Evolutionary conservation across 805 yeast genomes (phyloP), one percentile per base, ranked within the genome.

Genomic region (Crinitomyces ghanaensis): DNA sequence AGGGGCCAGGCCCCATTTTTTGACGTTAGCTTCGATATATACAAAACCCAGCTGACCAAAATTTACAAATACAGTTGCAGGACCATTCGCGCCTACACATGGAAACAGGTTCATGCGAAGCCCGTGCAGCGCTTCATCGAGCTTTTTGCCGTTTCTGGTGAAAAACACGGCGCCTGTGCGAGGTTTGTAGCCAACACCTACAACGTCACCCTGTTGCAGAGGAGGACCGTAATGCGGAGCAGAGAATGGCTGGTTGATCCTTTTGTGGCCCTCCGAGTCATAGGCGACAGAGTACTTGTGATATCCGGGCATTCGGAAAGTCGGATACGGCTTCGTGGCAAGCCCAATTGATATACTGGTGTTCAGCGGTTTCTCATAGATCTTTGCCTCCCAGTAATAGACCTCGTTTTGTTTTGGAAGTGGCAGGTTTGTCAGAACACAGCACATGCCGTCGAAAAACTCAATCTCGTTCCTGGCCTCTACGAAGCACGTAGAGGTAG

Each of bases 1-100:
- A 2, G 91, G 88, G n/a, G 93, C 95, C 48, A 79, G 77, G 4
- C 95, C 94, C 95, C 95, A 85, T 53, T 81, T 84, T 53, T 85
- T 85, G 24, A 86, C 94, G 51, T 85, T 84, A 2, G 83, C 95
- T 51, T 86, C 95, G 31, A 86, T 82, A 50, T 70, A 84, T 2
- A 86, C 95, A 57, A 72, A 85, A 2, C 95, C 96, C 37, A 74
- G 66, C 46, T 82, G 88, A 13, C 98, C 98, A 36, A 91, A 58
- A 49, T 84, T 91, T 7, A 81, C 93, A 54, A 81, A 86, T n/a
- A 91, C 62, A 5, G 77, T 70, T 45, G 95, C 81, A 4, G 77
- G 72, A 24, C 84, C 78, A 35, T 72, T 77, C 4, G 95, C 76
- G 2, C 98, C 98, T 13, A 91, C 63, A 0, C 79, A 77, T n/a